Evolutionary conservation across 495 filamentous ascomycete species (phyloP).

Genomic region (Bryoglossum gracile): DNA sequence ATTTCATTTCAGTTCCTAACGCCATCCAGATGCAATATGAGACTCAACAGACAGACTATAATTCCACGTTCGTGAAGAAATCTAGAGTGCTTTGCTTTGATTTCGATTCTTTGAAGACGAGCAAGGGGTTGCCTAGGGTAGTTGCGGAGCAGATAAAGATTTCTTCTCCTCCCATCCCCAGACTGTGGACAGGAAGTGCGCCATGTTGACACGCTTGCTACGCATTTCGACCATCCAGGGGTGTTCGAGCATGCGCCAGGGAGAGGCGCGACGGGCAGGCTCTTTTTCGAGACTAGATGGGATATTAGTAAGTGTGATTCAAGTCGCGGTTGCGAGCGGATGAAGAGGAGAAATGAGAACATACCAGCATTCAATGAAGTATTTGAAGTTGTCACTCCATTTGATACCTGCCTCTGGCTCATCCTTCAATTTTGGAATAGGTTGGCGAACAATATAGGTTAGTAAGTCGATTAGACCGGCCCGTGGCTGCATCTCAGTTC

Average conservation of each 20-base stretch:
- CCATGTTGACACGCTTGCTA: slow-evolving; percentile 94
- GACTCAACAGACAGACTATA: no score
- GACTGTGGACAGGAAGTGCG: slow-evolving; percentile 79
- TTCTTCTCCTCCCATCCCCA: slow-evolving; percentile 77
- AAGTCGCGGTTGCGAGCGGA: not conserved
- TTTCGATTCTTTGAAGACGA: no score
- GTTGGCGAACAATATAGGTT: slow-evolving; percentile 94
- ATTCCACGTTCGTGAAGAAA: no score
- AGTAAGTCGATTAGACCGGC: slow-evolving; percentile 90
- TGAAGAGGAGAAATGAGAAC: slow-evolving; percentile 36
- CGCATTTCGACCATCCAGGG: slow-evolving; percentile 97
- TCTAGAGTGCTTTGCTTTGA: no score
- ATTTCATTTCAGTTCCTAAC: no score
- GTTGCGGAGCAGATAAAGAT: not conserved
- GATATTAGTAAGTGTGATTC: slow-evolving; percentile 9
- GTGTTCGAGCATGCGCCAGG: slow-evolving; percentile 98
- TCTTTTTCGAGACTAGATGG: slow-evolving; percentile 82
- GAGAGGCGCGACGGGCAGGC: slow-evolving; percentile 72
- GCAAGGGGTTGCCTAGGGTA: no score
- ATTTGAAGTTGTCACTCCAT: slow-evolving; percentile 96
- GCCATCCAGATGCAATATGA: no score
- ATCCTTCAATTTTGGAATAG: slow-evolving; percentile 93
- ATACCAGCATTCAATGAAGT: slow-evolving; percentile 99
- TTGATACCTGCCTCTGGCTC: slow-evolving; percentile 73
- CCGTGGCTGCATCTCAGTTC: slow-evolving; percentile 77